These are phyloP conservation scores for Isabelozyma heimii DNA, from an alignment of 805 yeast genomes.

Conservation along the genomic window DNA sequence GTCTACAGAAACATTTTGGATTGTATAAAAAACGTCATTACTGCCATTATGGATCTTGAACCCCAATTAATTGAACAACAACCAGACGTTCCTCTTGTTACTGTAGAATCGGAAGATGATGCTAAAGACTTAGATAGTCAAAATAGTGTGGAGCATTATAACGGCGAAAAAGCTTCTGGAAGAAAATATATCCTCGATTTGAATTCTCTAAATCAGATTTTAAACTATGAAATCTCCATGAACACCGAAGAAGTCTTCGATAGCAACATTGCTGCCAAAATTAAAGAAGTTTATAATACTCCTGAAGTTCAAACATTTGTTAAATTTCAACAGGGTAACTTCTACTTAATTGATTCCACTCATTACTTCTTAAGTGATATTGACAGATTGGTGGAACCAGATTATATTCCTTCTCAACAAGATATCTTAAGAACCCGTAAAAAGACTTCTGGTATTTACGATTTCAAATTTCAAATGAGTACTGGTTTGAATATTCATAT, in stretches of 20 bases:
- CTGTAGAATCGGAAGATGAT: constrained; percentile 3
- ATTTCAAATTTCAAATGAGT: constrained; percentile 76
- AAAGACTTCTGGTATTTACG: constrained; percentile 90
- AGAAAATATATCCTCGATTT: constrained; percentile 20
- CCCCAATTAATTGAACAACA: constrained; percentile 31
- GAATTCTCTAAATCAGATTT: constrained; percentile 43
- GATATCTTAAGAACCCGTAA: constrained; percentile 86
- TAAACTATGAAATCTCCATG: constrained; percentile 48
- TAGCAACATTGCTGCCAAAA: constrained; percentile 44
- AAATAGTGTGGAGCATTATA: constrained; percentile 9
- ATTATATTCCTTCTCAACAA: constrained; percentile 68
- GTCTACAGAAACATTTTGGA: constrained; percentile 77
- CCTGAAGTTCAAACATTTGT: constrained; percentile 59
- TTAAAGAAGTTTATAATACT: constrained; percentile 52
- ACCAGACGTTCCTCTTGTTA: constrained; percentile 2
- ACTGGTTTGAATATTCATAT: constrained; percentile 40
- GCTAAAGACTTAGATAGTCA: constrained; percentile 3
- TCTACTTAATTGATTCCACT: constrained; percentile 85
- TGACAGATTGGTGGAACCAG: constrained; percentile 54
- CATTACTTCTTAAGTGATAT: constrained; percentile 69
- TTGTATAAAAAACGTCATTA: constrained; percentile 67
- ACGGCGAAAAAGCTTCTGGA: constrained; percentile 5
- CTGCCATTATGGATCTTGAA: constrained; percentile 58
- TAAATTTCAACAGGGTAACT: constrained; percentile 60
- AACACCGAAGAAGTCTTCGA: constrained; percentile 56